Percentiles rank a stretch among this genome's conserved stretches.
Evolutionary conservation across 805 yeast species (phyloP).

Genomic region (Jamesozyma spencerorum): DNA sequence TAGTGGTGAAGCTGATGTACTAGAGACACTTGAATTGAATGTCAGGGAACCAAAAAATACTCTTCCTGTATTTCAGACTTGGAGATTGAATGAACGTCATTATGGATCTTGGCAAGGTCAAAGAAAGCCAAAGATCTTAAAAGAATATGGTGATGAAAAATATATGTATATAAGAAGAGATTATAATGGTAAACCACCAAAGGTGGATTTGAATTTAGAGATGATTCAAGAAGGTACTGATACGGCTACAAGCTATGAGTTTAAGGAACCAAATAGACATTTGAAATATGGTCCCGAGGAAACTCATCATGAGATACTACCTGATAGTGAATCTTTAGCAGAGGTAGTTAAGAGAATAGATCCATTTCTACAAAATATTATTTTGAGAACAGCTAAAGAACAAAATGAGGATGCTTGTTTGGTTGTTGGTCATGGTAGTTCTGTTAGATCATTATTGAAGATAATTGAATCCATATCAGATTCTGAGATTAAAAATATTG

Average conservation of each 20-base stretch:
- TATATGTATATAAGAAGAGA: constrained; percentile 77
- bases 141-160: constrained; percentile 59
- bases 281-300: constrained; percentile 30
- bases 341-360: constrained; percentile 61
- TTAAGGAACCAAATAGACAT: constrained; percentile 31
- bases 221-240: constrained; percentile 34
- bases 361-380: constrained; percentile 46
- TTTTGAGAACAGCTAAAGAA: constrained; percentile 37
- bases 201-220: constrained; percentile 28
- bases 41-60: constrained; percentile 22
- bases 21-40: constrained; percentile 3
- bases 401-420: constrained; percentile 49
- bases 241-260: constrained; percentile 27
- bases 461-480: constrained; percentile 57
- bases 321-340: constrained; percentile 63
- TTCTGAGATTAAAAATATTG: constrained; percentile 59
- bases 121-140: constrained; percentile 57
- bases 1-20: constrained; percentile 13
- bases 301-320: constrained; percentile 37
- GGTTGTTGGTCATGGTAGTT: constrained; percentile 74
- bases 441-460: constrained; percentile 68
- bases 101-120: constrained; percentile 77
- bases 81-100: constrained; percentile 81
- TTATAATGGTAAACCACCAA: constrained; percentile 62
- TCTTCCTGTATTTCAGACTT: constrained; percentile 47